These are phyloP conservation scores for Hypoxylon fragiforme DNA, from an alignment of 495 filamentous ascomycete genomes.

Conservation along the genomic window DNA sequence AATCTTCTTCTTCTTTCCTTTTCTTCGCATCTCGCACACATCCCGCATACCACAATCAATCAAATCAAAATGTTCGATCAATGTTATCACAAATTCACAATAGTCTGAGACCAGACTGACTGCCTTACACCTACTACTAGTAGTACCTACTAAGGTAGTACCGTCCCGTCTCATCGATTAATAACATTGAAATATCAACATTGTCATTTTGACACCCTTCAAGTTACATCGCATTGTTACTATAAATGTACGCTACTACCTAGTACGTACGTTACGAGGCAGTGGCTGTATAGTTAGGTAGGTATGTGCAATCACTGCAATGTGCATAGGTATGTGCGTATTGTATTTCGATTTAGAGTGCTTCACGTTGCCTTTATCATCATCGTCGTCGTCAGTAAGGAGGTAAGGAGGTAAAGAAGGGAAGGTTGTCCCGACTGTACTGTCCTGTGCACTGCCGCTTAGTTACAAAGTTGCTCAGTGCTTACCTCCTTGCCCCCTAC, in stretches of 20 bases:
- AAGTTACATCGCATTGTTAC: slow-evolving; percentile 33
- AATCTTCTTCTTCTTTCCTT: slow-evolving; percentile 3
- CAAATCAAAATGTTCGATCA: too few relatives aligned
- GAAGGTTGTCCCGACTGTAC: too few relatives aligned
- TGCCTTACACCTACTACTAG: too few relatives aligned
- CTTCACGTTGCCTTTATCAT: too few relatives aligned
- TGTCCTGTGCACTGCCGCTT: too few relatives aligned
- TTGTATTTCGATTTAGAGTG: neutral
- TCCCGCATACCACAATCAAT: neutral
- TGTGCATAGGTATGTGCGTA: neutral
- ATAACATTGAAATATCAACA: slow-evolving; percentile 33
- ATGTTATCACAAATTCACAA: too few relatives aligned
- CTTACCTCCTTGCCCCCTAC: too few relatives aligned
- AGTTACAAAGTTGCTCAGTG: too few relatives aligned
- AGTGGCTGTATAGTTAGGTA: slow-evolving; percentile 10
- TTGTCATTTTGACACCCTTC: slow-evolving; percentile 28
- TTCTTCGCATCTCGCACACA: neutral
- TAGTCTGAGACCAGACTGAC: slow-evolving; percentile 20
- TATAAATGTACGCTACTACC: slow-evolving; percentile 25
- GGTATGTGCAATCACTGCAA: slow-evolving; percentile 3
- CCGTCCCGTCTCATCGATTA: slow-evolving; percentile 31
- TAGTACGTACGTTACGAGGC: slow-evolving; percentile 22
- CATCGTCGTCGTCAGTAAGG: too few relatives aligned
- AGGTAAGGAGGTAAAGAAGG: too few relatives aligned
- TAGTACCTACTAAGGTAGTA: neutral